These are phyloP conservation scores for Saturnispora kantuleensis DNA, from an alignment of 805 yeast genomes.

Conservation along the genomic window DNA sequence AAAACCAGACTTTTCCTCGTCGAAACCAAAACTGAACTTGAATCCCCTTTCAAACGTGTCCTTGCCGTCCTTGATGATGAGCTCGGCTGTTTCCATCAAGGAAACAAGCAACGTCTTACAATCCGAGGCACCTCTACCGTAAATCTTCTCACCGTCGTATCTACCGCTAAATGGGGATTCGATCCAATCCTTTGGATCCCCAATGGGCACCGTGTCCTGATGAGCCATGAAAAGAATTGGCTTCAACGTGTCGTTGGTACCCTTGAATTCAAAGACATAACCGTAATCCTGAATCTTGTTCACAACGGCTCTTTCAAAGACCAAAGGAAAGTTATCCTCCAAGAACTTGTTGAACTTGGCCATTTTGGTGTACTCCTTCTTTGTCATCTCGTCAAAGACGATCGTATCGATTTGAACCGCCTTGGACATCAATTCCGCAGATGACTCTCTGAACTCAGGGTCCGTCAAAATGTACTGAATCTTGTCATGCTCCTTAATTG, in stretches of 20 bases:
- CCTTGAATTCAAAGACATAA: conserved; percentile 56
- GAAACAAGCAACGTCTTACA: conserved; percentile 63
- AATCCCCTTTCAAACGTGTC: conserved; percentile 50
- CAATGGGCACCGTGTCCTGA: conserved; percentile 76
- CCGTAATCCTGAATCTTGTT: conserved; percentile 54
- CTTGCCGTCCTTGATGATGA: conserved; percentile 37
- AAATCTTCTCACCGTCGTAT: conserved; percentile 55
- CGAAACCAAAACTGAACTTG: conserved; percentile 62
- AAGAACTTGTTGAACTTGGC: conserved; percentile 16
- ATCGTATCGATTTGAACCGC: conserved; percentile 47
- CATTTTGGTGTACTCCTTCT: conserved; percentile 16
- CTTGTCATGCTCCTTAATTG: conserved; percentile 12
- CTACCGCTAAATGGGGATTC: conserved; percentile 58
- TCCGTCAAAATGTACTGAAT: conserved; percentile 26
- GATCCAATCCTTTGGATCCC: conserved; percentile 45
- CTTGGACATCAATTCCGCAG: conserved; percentile 35
- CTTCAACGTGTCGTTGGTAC: conserved; percentile 39
- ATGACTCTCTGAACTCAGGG: conserved; percentile 24
- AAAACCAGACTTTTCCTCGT: conserved; percentile 64
- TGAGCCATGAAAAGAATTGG: conserved; percentile 70
- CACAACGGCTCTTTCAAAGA: conserved; percentile 34
- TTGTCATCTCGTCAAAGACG: conserved; percentile 21
- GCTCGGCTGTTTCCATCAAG: conserved; percentile 57
- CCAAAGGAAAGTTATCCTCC: conserved; percentile 18
- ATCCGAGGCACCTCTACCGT: conserved; percentile 75